Evolutionary conservation across 805 yeast species (phyloP).

Genomic region (Candida loeiensis): DNA sequence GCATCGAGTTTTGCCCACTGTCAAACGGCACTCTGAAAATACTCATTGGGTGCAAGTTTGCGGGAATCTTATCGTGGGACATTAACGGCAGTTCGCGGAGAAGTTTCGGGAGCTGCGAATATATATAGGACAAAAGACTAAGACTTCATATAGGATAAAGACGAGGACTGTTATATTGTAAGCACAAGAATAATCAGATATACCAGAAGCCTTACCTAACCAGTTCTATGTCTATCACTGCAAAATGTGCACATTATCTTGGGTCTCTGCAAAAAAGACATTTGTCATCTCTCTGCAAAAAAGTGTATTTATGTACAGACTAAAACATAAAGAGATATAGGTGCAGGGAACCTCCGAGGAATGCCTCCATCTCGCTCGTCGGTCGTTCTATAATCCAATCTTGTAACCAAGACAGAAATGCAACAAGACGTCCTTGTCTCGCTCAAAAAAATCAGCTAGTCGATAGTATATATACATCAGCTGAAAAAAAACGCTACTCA

Average conservation of each 20-base stretch:
- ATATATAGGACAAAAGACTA: conserved; percentile 14
- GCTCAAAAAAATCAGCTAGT: conserved; percentile 1
- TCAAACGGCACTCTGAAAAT: conserved; percentile 20
- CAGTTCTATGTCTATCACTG: too few relatives aligned
- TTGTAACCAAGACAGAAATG: conserved; percentile 4
- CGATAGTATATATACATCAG: conserved; percentile 1
- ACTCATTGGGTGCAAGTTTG: conserved; percentile 45
- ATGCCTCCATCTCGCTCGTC: conserved; percentile 2
- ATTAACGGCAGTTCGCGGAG: conserved; percentile 63
- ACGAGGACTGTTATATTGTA: too few relatives aligned
- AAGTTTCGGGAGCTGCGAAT: conserved; percentile 54
- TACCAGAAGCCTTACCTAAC: too few relatives aligned
- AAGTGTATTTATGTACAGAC: conserved; percentile 4
- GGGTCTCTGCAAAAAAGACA: neutral
- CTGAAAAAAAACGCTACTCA: neutral
- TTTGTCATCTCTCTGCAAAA: neutral
- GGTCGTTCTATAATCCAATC: conserved; percentile 4
- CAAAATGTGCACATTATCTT: too few relatives aligned
- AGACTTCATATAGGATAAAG: too few relatives aligned
- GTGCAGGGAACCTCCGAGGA: conserved; percentile 3
- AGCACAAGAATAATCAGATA: too few relatives aligned
- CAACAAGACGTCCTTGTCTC: conserved; percentile 5
- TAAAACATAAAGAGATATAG: conserved; percentile 3
- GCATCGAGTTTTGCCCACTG: conserved; percentile 26
- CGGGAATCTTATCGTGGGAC: conserved; percentile 68